phyloP scores from a whole-genome alignment of 805 yeast species.

The Yamadazyma insecticola region DNA sequence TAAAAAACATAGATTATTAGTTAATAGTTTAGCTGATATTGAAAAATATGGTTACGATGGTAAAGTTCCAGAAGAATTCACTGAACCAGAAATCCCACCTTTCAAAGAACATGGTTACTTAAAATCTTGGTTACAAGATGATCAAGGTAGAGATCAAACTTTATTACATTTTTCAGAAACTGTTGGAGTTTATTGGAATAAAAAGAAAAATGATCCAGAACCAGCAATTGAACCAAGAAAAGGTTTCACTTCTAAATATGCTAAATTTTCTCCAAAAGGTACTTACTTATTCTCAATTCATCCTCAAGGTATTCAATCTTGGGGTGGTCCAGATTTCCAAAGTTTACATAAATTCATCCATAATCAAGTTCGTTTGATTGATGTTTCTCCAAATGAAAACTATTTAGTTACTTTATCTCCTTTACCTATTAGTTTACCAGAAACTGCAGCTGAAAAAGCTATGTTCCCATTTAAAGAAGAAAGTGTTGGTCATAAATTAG shows the following conservation, averaged over 20 bases:
- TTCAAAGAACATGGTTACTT: constrained; percentile 76
- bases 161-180: constrained; percentile 72
- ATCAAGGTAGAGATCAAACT: constrained; percentile 85
- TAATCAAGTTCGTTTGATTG: constrained; percentile 83
- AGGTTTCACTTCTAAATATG: constrained; percentile 84
- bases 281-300: constrained; percentile 82
- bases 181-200: constrained; percentile 86
- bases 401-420: constrained; percentile 88
- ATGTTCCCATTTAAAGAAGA: constrained; percentile 79
- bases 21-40: constrained; percentile 78
- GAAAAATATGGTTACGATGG: constrained; percentile 72
- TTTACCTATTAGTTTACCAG: constrained; percentile 69
- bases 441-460: constrained; percentile 55
- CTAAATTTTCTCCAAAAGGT: constrained; percentile 92
- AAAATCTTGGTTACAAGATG: constrained; percentile 88
- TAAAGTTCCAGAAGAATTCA: constrained; percentile 55
- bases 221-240: constrained; percentile 72
- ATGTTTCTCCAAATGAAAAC: constrained; percentile 89
- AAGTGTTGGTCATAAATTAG: constrained; percentile 89
- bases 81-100: constrained; percentile 68
- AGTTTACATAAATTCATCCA: constrained; percentile 77
- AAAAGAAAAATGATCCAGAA: constrained; percentile 68
- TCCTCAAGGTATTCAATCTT: constrained; percentile 90
- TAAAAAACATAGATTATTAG: constrained; percentile 82
- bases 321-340: constrained; percentile 87